Evolutionary conservation across 2,329 filamentous ascomycete genomes (phyloP).

Genomic region (Scorias spongiosa): DNA sequence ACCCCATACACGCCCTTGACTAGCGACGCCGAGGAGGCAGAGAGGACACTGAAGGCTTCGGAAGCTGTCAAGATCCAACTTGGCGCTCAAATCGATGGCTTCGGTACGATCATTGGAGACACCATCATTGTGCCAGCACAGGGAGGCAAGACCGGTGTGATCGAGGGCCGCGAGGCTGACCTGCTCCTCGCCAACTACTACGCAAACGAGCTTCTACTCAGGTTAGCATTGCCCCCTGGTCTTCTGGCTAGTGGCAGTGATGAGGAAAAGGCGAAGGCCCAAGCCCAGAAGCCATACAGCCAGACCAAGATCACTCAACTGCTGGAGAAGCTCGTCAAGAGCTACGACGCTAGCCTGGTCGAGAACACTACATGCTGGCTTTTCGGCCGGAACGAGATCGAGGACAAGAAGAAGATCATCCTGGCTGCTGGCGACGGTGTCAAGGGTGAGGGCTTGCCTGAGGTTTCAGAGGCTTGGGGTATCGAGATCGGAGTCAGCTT

Average conservation of each 20-base stretch:
- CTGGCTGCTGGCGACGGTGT: conserved; percentile 70
- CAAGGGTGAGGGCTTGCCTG: conserved; percentile 79
- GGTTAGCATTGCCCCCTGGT: conserved; percentile 83
- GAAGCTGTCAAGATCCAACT: conserved; percentile 96
- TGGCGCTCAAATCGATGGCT: conserved; percentile 96
- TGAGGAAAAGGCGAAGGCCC: conserved; percentile 83
- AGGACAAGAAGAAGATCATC: conserved; percentile 97
- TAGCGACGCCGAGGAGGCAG: conserved; percentile 74
- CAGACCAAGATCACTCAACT: conserved; percentile 77
- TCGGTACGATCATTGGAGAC: conserved; percentile 91
- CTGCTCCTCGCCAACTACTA: conserved; percentile 84
- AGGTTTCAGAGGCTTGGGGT: conserved; percentile 90
- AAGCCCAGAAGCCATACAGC: conserved; percentile 65
- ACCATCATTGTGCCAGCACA: conserved; percentile 51
- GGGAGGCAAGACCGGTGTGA: conserved; percentile 41
- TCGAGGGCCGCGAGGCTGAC: conserved; percentile 64
- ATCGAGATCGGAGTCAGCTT: conserved; percentile 89
- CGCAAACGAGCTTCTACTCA: conserved; percentile 84
- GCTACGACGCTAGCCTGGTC: conserved; percentile 81
- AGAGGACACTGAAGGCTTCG: conserved; percentile 60
- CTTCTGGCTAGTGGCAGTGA: conserved; percentile 69
- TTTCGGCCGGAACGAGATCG: conserved; percentile 94
- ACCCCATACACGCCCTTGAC: conserved; percentile 91
- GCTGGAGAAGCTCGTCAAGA: conserved; percentile 80
- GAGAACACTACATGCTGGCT: conserved; percentile 98